These are phyloP conservation scores for Penicillium digitatum DNA, from an alignment of 2,329 filamentous ascomycete species.

Conservation along the genomic window DNA sequence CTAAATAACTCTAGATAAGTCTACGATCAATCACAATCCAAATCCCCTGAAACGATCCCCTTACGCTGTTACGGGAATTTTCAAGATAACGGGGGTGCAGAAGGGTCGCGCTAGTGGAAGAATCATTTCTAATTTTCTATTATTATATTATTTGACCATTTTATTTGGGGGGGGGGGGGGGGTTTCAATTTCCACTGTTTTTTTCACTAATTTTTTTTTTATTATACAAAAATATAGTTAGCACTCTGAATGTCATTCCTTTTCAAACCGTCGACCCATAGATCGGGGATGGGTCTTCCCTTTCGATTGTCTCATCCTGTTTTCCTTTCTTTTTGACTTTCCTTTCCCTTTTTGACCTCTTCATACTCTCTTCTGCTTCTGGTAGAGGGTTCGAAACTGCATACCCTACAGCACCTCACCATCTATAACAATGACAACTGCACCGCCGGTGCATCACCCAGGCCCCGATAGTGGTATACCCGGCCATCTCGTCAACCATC, in stretches of 20 bases:
- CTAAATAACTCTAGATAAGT: background rate
- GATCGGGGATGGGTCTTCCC: constrained; percentile 23
- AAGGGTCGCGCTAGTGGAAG: constrained; percentile 24
- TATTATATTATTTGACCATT: background rate
- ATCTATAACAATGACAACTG: constrained; percentile 34
- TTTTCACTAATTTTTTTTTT: constrained; percentile 13
- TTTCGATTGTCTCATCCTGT: constrained; percentile 17
- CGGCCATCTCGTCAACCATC: constrained; percentile 30
- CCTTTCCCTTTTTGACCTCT: constrained; percentile 11
- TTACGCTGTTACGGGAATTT: constrained; percentile 26
- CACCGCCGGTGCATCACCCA: constrained; percentile 34
- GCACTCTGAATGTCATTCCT: constrained; percentile 23
- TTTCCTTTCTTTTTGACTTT: constrained; percentile 11
- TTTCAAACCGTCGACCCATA: constrained; percentile 25
- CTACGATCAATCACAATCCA: constrained; percentile 5
- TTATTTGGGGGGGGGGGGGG: too few species aligned
- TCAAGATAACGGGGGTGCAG: constrained; percentile 28
- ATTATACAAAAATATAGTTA: constrained; percentile 10
- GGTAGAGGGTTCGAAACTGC: background rate
- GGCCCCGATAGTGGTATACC: constrained; percentile 32
- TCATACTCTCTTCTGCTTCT: constrained; percentile 1
- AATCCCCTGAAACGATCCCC: constrained; percentile 12
- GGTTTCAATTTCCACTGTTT: constrained; percentile 5
- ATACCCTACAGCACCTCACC: constrained; percentile 3
- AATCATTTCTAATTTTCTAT: constrained; percentile 23